A percentile compares a stretch with the other conserved stretches of the same genome.
phyloP scores from a whole-genome alignment of 1,284 basidiomycete genomes.

The Cutaneotrichosporon arboriforme region DNA sequence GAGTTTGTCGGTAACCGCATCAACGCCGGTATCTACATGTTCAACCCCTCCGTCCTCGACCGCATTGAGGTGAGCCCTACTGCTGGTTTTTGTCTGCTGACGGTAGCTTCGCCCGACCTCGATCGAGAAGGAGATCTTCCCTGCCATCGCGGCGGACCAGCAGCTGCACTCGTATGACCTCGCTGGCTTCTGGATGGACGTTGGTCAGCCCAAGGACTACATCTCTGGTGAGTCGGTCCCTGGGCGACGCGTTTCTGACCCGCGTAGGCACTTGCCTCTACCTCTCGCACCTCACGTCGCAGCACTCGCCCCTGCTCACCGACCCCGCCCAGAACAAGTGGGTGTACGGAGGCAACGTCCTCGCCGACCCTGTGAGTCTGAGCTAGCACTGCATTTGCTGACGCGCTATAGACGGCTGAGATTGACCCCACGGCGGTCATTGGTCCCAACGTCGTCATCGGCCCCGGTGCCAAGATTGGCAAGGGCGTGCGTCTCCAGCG shows the following conservation, averaged over 20 bases:
- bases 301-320: slow-evolving; percentile 48
- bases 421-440: slow-evolving; percentile 52
- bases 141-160: slow-evolving; percentile 50
- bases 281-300: slow-evolving; percentile 51
- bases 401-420: slow-evolving; percentile 45
- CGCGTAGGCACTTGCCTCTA: slow-evolving; percentile 52
- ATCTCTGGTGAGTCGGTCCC: slow-evolving; percentile 37
- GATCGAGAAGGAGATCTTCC: slow-evolving; percentile 55
- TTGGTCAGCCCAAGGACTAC: slow-evolving; percentile 54
- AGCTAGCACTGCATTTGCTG: slow-evolving; percentile 8
- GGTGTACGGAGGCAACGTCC: slow-evolving; percentile 52
- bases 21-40: slow-evolving; percentile 57
- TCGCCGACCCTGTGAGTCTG: slow-evolving; percentile 49
- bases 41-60: slow-evolving; percentile 53
- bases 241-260: not conserved
- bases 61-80: slow-evolving; percentile 49
- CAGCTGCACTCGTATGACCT: slow-evolving; percentile 55
- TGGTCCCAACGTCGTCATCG: slow-evolving; percentile 55
- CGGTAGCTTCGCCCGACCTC: slow-evolving; percentile 52
- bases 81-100: slow-evolving; percentile 6
- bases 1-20: slow-evolving; percentile 56
- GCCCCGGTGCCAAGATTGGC: slow-evolving; percentile 52
- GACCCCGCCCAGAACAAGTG: slow-evolving; percentile 51
- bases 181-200: slow-evolving; percentile 55
- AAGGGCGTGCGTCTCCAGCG: slow-evolving; percentile 53